Conservation (phyloP, 2,329 filamentous ascomycete species). For the Colletotrichum salicis region DNA sequence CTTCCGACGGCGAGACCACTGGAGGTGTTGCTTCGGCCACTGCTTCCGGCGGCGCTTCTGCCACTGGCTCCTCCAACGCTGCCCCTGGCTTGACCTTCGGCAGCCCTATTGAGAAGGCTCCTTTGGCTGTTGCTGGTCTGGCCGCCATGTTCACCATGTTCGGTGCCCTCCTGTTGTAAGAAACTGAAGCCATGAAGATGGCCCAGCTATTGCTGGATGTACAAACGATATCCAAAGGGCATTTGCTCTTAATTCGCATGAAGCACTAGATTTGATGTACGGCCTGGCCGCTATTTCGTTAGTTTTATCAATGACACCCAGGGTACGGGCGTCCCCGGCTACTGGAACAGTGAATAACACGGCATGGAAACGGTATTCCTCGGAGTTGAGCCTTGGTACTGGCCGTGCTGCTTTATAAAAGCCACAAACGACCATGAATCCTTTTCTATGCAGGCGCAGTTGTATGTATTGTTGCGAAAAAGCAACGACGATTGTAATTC, state of each 20-base stretch:
- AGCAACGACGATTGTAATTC: constrained; percentile 22
- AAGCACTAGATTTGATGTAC: constrained; percentile 28
- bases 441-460: constrained; percentile 18
- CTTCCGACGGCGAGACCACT: constrained; percentile 53
- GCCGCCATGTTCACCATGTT: constrained; percentile 51
- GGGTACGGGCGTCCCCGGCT: constrained; percentile 12
- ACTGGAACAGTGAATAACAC: constrained; percentile 10
- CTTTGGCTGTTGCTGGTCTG: constrained; percentile 49
- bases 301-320: constrained; percentile 21
- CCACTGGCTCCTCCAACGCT: constrained; percentile 47
- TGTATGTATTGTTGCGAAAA: constrained; percentile 23
- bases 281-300: constrained; percentile 17
- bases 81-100: constrained; percentile 42
- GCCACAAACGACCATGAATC: constrained; percentile 1
- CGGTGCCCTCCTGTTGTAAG: constrained; percentile 53
- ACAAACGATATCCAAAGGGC: constrained; percentile 29
- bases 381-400: not conserved
- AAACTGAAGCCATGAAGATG: not conserved
- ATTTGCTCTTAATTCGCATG: constrained; percentile 20
- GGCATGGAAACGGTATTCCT: not conserved
- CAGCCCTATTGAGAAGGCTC: constrained; percentile 37
- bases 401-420: not conserved
- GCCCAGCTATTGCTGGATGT: constrained; percentile 26
- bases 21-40: constrained; percentile 51
- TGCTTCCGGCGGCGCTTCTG: constrained; percentile 47